A percentile compares a stretch with the other conserved stretches of the same genome.
Evolutionary conservation across 352 stramenopile species (phyloP).

Genomic region (Globisporangium iwayamae): DNA sequence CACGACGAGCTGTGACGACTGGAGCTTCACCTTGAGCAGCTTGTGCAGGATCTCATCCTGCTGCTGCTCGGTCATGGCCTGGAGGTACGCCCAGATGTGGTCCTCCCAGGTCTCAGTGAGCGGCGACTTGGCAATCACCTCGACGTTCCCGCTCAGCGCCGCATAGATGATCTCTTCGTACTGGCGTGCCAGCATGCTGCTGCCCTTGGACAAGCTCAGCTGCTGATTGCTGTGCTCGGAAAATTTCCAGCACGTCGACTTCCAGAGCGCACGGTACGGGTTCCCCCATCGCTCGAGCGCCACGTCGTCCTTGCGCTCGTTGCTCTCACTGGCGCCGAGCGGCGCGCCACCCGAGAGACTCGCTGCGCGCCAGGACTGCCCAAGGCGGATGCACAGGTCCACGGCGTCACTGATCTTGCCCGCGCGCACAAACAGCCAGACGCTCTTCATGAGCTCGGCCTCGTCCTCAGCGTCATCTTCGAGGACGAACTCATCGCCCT

Average conservation of each 20-base stretch:
- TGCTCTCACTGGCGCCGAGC: constrained; percentile 52
- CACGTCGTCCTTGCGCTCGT: constrained; percentile 46
- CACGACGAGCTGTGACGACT: constrained; percentile 70
- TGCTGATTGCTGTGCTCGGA: constrained; percentile 34
- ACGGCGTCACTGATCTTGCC: constrained; percentile 62
- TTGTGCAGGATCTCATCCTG: constrained; percentile 70
- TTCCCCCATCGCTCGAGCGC: constrained; percentile 76
- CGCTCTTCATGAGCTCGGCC: constrained; percentile 61
- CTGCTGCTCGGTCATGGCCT: constrained; percentile 64
- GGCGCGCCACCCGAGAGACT: constrained; percentile 64
- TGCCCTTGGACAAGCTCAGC: constrained; percentile 56
- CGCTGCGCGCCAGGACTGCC: constrained; percentile 75
- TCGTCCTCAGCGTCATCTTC: constrained; percentile 83
- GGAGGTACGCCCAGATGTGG: constrained; percentile 79
- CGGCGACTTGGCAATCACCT: constrained; percentile 55
- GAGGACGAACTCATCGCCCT: constrained; percentile 58
- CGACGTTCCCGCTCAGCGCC: constrained; percentile 69
- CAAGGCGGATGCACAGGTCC: constrained; percentile 67
- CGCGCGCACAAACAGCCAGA: constrained; percentile 75
- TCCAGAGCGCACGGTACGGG: constrained; percentile 78
- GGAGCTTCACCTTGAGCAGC: constrained; percentile 67
- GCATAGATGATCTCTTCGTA: constrained; percentile 83
- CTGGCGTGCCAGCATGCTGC: constrained; percentile 54
- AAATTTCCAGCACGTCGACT: constrained; percentile 83
- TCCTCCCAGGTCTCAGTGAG: constrained; percentile 84